These are phyloP conservation scores for Amylostereum areolatum DNA, from an alignment of 1,284 basidiomycete species.

Conservation along the genomic window DNA sequence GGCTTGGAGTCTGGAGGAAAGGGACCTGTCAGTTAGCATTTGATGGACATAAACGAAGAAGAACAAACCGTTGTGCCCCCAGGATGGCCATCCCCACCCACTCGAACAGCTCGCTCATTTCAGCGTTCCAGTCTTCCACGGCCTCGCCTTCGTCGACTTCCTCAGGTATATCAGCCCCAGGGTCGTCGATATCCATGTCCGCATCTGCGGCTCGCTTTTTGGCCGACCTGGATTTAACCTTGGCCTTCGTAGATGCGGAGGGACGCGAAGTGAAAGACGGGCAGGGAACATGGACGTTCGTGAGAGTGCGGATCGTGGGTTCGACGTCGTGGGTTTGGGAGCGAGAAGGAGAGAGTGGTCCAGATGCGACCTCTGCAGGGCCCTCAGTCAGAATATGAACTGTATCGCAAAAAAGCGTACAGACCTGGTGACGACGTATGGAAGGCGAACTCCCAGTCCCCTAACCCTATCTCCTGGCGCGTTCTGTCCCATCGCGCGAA, in stretches of 20 bases:
- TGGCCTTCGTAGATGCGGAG: background rate
- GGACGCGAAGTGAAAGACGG: slow-evolving; percentile 20
- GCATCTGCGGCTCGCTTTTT: background rate
- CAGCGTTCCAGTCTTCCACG: slow-evolving; percentile 43
- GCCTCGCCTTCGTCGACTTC: slow-evolving; percentile 21
- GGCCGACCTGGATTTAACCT: background rate
- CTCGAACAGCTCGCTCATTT: slow-evolving; percentile 47
- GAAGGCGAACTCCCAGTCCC: slow-evolving; percentile 13
- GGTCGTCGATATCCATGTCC: background rate
- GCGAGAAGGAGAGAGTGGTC: slow-evolving; percentile 7
- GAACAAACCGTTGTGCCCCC: slow-evolving; percentile 33
- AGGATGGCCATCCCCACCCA: slow-evolving; percentile 63
- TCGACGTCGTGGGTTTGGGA: slow-evolving; percentile 6
- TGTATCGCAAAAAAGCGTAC: background rate
- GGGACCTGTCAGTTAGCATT: background rate
- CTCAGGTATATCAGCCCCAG: too few relatives aligned
- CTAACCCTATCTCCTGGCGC: slow-evolving; percentile 8
- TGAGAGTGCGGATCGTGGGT: slow-evolving; percentile 8
- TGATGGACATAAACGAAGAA: background rate
- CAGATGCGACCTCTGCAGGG: slow-evolving; percentile 5
- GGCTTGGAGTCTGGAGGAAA: slow-evolving; percentile 25
- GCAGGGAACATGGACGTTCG: slow-evolving; percentile 28
- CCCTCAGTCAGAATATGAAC: background rate
- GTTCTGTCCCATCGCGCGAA: slow-evolving; percentile 7
- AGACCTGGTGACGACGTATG: slow-evolving; percentile 7